These are phyloP conservation scores for Erucastrum elatum DNA, from an alignment of 345 rosid genomes.

Conservation along the genomic window DNA sequence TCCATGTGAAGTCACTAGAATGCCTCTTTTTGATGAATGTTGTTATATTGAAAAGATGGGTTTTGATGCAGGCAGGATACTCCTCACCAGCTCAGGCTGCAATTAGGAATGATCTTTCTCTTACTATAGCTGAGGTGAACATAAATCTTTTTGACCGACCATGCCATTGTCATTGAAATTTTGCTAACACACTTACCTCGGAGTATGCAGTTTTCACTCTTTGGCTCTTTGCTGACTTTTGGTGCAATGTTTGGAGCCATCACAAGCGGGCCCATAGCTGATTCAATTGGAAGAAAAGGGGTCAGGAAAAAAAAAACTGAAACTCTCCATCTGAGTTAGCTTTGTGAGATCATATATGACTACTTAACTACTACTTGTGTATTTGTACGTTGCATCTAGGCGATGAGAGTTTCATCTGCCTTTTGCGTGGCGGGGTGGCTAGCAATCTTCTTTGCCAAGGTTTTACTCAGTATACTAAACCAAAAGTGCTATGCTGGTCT, in stretches of 20 bases:
- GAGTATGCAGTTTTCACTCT: slow-evolving; percentile 65
- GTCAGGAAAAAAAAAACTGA: slow-evolving; percentile 41
- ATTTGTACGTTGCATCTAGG: slow-evolving; percentile 44
- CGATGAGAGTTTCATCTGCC: slow-evolving; percentile 68
- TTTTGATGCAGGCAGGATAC: slow-evolving; percentile 68
- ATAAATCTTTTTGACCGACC: not conserved
- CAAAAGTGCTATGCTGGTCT: slow-evolving; percentile 4
- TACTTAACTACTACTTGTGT: slow-evolving; percentile 11
- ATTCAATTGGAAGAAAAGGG: slow-evolving; percentile 81
- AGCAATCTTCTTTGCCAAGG: slow-evolving; percentile 87
- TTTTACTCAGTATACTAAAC: slow-evolving; percentile 22
- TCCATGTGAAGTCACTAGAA: not conserved
- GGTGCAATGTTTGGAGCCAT: slow-evolving; percentile 98
- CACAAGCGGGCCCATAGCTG: slow-evolving; percentile 82
- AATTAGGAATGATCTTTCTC: slow-evolving; percentile 65
- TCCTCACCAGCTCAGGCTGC: slow-evolving; percentile 91
- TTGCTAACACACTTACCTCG: slow-evolving; percentile 7
- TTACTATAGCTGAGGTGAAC: slow-evolving; percentile 63
- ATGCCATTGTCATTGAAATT: not conserved
- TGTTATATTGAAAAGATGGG: not conserved
- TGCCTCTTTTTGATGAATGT: slow-evolving; percentile 19
- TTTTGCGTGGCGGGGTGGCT: slow-evolving; percentile 81
- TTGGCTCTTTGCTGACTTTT: slow-evolving; percentile 82
- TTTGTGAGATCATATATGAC: not conserved
- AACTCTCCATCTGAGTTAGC: not conserved